These are phyloP conservation scores for Colletotrichum salicis DNA, from an alignment of 2,329 filamentous ascomycete species.

Conservation along the genomic window DNA sequence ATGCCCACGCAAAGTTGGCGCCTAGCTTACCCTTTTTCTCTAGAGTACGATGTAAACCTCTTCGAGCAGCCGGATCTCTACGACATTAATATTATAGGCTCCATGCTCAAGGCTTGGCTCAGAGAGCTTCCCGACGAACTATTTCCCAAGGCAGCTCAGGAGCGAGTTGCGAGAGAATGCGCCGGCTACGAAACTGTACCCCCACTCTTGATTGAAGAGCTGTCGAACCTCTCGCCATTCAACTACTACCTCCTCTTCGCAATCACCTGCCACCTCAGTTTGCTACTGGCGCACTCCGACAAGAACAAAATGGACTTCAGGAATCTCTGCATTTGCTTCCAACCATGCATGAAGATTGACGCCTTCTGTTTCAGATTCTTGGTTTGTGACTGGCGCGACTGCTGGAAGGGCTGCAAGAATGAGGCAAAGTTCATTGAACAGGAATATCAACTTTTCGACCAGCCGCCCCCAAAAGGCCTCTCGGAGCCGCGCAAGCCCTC, in stretches of 20 bases:
- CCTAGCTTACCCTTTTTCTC: not conserved
- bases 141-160: slow-evolving; percentile 86
- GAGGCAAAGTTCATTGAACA: slow-evolving; percentile 82
- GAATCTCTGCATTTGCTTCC: slow-evolving; percentile 96
- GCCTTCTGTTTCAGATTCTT: slow-evolving; percentile 95
- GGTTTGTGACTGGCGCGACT: slow-evolving; percentile 94
- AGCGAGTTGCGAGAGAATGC: slow-evolving; percentile 82
- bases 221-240: slow-evolving; percentile 93
- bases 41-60: slow-evolving; percentile 88
- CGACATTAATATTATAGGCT: slow-evolving; percentile 96
- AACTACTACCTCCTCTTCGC: slow-evolving; percentile 98
- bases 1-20: slow-evolving; percentile 41
- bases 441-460: slow-evolving; percentile 71
- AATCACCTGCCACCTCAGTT: slow-evolving; percentile 93
- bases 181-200: slow-evolving; percentile 82
- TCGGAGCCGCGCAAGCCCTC: slow-evolving; percentile 44
- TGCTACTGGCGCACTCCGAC: slow-evolving; percentile 89
- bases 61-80: slow-evolving; percentile 89
- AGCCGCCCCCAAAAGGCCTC: slow-evolving; percentile 64
- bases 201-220: slow-evolving; percentile 86
- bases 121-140: slow-evolving; percentile 94
- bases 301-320: slow-evolving; percentile 99
- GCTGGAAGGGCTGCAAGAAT: slow-evolving; percentile 95
- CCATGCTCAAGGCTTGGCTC: slow-evolving; percentile 96
- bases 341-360: slow-evolving; percentile 96